Percentiles rank a stretch among this genome's conserved stretches.
Evolutionary conservation across 768 basidiomycete genomes (phyloP).

Genomic region (Hericium coralloides): DNA sequence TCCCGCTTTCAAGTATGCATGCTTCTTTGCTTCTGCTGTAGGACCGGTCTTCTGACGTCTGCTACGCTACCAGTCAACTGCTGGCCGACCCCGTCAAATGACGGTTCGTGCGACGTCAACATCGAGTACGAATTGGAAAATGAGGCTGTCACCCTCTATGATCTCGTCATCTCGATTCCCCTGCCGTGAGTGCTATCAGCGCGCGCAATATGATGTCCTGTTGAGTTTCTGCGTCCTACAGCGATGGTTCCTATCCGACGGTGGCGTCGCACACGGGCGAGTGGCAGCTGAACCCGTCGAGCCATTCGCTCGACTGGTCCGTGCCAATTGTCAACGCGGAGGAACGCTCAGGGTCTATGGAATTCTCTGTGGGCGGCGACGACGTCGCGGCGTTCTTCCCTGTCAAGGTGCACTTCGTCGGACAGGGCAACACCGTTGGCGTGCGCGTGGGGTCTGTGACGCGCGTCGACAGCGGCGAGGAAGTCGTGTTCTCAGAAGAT

Average conservation of each 20-base stretch:
- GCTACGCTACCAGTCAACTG: slow-evolving; percentile 64
- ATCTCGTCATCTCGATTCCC: slow-evolving; percentile 85
- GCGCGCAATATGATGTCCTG: background rate
- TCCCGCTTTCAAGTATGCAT: slow-evolving; percentile 81
- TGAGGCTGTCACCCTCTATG: slow-evolving; percentile 66
- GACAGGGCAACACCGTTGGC: slow-evolving; percentile 73
- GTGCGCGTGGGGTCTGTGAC: slow-evolving; percentile 54
- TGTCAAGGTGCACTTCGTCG: slow-evolving; percentile 74
- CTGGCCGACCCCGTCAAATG: slow-evolving; percentile 90
- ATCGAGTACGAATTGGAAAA: slow-evolving; percentile 97
- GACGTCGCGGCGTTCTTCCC: slow-evolving; percentile 88
- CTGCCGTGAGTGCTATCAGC: slow-evolving; percentile 59
- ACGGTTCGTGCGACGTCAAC: slow-evolving; percentile 90
- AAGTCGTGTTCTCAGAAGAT: slow-evolving; percentile 47
- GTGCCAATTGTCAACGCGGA: slow-evolving; percentile 56
- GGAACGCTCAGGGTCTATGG: slow-evolving; percentile 75
- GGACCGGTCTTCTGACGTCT: background rate
- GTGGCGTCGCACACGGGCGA: slow-evolving; percentile 68
- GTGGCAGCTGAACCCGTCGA: slow-evolving; percentile 75
- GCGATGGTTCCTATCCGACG: slow-evolving; percentile 77
- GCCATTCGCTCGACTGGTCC: slow-evolving; percentile 81
- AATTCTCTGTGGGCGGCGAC: slow-evolving; percentile 83
- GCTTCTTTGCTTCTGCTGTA: background rate
- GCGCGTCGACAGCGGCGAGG: slow-evolving; percentile 39
- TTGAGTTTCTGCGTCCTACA: slow-evolving; percentile 17